Percentiles rank a stretch among this genome's conserved stretches.
These are phyloP conservation scores for Piper longum DNA, from an alignment of 164 flowering plant genomes.

Conservation along the genomic window DNA sequence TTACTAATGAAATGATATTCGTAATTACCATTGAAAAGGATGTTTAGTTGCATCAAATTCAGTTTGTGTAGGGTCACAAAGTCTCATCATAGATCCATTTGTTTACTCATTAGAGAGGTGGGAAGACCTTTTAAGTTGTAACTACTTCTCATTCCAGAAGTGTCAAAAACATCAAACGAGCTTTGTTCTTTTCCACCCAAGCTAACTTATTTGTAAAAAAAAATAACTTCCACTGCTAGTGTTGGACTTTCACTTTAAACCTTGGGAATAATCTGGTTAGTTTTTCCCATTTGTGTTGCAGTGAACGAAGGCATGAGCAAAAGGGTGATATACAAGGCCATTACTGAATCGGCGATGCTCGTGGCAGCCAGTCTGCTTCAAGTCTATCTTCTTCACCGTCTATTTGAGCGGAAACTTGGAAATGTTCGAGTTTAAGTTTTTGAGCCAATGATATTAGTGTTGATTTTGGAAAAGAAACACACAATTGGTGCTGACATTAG, in stretches of 20 bases:
- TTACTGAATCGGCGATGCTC: conserved; percentile 69
- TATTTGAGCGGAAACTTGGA: conserved; percentile 78
- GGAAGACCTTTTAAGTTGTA: background rate
- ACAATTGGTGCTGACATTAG: background rate
- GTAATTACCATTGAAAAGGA: background rate
- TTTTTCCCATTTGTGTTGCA: conserved; percentile 20
- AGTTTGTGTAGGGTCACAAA: background rate
- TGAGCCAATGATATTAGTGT: background rate
- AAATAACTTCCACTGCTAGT: no score
- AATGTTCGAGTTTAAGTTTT: conserved; percentile 44
- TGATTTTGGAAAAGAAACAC: no score
- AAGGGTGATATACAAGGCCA: conserved; percentile 76
- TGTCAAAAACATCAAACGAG: no score
- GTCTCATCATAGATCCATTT: background rate
- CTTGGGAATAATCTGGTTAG: background rate
- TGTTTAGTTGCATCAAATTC: background rate
- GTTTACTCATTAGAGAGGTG: background rate
- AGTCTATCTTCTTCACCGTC: conserved; percentile 73
- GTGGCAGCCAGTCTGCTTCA: conserved; percentile 75
- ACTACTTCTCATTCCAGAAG: background rate
- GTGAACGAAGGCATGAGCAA: conserved; percentile 84
- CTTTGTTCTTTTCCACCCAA: no score
- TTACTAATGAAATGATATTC: no score
- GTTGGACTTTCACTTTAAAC: no score
- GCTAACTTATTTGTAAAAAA: no score